phyloP scores from a whole-genome alignment of 2,329 filamentous ascomycete genomes.

The Alternaria arborescens region DNA sequence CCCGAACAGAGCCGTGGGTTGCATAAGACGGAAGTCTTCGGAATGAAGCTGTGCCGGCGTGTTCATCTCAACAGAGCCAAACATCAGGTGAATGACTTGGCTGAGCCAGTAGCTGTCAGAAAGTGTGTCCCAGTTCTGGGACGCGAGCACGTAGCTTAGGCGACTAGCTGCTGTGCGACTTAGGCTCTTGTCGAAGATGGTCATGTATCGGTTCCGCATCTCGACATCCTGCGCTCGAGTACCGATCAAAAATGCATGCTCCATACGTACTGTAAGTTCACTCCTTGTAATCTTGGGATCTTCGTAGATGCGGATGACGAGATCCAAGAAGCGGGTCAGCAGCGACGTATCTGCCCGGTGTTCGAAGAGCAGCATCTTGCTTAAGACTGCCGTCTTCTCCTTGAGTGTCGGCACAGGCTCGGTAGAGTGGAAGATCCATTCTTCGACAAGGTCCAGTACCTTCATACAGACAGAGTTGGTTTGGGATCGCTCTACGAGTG shows the following conservation, averaged over 20 bases:
- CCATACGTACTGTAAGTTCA: constrained; percentile 94
- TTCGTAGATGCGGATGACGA: constrained; percentile 98
- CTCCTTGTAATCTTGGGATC: constrained; percentile 95
- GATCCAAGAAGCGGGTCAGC: constrained; percentile 89
- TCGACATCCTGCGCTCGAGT: constrained; percentile 92
- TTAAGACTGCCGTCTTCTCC: constrained; percentile 98
- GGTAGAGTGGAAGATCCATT: constrained; percentile 94
- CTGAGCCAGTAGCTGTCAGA: constrained; percentile 96
- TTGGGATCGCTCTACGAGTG: constrained; percentile 92
- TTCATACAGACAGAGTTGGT: constrained; percentile 89
- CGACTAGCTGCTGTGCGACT: constrained; percentile 91
- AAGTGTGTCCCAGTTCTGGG: constrained; percentile 97
- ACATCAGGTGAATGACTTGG: constrained; percentile 90
- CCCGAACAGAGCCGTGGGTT: constrained; percentile 76
- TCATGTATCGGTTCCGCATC: constrained; percentile 96
- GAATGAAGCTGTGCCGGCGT: constrained; percentile 77
- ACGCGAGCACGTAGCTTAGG: constrained; percentile 85
- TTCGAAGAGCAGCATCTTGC: constrained; percentile 98
- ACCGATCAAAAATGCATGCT: constrained; percentile 97
- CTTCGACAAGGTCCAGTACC: constrained; percentile 91
- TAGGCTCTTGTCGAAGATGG: constrained; percentile 92
- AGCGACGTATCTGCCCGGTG: constrained; percentile 82
- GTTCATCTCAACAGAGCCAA: constrained; percentile 89
- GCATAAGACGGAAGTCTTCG: constrained; percentile 83
- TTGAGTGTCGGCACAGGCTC: constrained; percentile 97